Evolutionary conservation across 2,329 filamentous ascomycete species (phyloP).

Genomic region (Chaetomiaceae sp.): DNA sequence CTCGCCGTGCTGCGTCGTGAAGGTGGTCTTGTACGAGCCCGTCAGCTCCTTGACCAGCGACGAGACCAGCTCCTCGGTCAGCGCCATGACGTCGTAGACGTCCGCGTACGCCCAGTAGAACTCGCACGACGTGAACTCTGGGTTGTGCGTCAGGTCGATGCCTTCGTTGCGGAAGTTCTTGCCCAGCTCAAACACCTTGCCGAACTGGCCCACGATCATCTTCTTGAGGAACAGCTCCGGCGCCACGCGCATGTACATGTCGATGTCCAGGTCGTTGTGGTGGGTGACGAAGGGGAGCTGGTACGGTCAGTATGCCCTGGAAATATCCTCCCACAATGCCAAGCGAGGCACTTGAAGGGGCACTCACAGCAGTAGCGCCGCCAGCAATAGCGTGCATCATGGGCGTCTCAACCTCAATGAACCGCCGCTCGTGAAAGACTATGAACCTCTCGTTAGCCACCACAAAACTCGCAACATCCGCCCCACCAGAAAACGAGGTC

Average conservation of each 20-base stretch:
- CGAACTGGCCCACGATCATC: constrained; percentile 85
- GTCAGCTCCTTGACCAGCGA: constrained; percentile 83
- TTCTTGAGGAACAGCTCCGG: constrained; percentile 97
- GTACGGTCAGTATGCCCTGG: constrained; percentile 5
- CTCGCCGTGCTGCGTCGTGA: constrained; percentile 81
- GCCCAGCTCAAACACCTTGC: constrained; percentile 93
- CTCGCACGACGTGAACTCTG: constrained; percentile 95
- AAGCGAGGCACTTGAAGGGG: neutral
- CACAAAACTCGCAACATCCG: neutral
- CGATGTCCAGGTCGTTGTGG: constrained; percentile 93
- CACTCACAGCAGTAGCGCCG: constrained; percentile 68
- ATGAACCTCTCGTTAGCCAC: neutral
- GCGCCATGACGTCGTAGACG: constrained; percentile 82
- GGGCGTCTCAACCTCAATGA: constrained; percentile 91
- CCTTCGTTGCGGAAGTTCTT: constrained; percentile 94
- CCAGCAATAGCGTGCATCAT: constrained; percentile 97
- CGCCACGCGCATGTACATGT: constrained; percentile 90
- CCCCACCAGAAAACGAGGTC: too few species aligned
- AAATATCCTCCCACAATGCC: too few species aligned
- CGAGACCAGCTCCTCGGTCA: constrained; percentile 90
- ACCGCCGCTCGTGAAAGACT: constrained; percentile 76
- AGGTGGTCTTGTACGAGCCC: constrained; percentile 77
- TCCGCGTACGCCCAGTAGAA: constrained; percentile 95
- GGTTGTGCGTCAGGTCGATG: constrained; percentile 91
- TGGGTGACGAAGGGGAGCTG: constrained; percentile 83